Evolutionary conservation across 495 filamentous ascomycete species (phyloP), one percentile per base, ranked within the genome.

Genomic region (Aspergillus leporis): DNA sequence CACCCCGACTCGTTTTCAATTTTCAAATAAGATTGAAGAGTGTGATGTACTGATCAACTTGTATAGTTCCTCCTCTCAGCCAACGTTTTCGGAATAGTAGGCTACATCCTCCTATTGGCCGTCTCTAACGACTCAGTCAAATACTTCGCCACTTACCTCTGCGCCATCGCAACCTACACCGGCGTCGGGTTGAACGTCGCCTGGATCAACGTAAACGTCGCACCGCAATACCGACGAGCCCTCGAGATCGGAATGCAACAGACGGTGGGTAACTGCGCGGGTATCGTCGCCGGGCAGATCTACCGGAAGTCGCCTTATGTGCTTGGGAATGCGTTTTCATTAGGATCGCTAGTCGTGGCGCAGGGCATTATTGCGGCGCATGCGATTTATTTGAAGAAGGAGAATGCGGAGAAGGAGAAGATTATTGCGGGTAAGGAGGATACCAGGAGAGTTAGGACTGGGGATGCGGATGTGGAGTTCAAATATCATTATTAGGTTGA

Each of bases 171-270:
- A 4, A 73, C 80, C 12, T 85, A 81, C 56, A 74, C 73, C 10
- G 75, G 74, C 9, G 71, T 78, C 4, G 81, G 81, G 7, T 62
- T 85, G 19, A 83, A 82, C 64, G 58, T 85, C 16, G 78, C 78
- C 9, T 85, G 82, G 83, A 65, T 85, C 22, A 81, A 83, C 48
- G 77, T 82, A 58, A 87, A 85, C 58, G 67, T 81, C 6, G 81
- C 83, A 2, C 82, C 81, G 23, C 82, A 87, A 47, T 83, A 83
- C 56, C 75, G 80, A 16, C 77, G 83, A 5, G 79, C 84, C 0
- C 70, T 81, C 6, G 81, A 76, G 5, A 80, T 84, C 54, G 83
- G 83, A 1, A 59, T 86, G 28, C 82, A 86, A 51, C 77, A 82
- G 23, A 89, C 84, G 0, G 73, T 86, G 18, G 84, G 79, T 0